Conservation (phyloP, 257 asterid species). For the Lithospermum erythrorhizon region DNA sequence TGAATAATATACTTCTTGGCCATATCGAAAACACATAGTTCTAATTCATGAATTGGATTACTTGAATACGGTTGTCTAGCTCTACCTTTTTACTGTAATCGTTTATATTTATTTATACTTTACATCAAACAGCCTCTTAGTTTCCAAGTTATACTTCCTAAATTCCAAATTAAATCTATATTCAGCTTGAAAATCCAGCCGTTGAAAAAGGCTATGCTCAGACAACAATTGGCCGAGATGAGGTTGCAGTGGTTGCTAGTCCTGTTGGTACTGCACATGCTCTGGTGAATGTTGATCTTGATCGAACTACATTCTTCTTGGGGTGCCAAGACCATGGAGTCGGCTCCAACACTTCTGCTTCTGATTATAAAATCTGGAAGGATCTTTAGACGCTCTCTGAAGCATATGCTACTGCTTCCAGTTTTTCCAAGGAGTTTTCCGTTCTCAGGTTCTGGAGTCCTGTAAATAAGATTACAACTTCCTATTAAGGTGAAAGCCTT, state of each 20-base stretch:
- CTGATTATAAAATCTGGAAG: constrained; percentile 75
- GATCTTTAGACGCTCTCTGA: constrained; percentile 29
- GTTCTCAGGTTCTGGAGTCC: too few species aligned
- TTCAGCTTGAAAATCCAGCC: constrained; percentile 67
- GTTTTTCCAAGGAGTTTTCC: not conserved
- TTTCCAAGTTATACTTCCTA: not conserved
- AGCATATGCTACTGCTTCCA: not conserved
- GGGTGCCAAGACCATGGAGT: constrained; percentile 75
- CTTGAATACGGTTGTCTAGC: too few species aligned
- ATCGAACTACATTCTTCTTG: constrained; percentile 41
- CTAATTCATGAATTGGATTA: too few species aligned
- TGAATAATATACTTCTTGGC: too few species aligned
- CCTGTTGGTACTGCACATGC: constrained; percentile 83
- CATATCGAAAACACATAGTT: too few species aligned
- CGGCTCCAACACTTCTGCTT: constrained; percentile 41
- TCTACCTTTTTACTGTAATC: too few species aligned
- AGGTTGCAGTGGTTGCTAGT: constrained; percentile 71
- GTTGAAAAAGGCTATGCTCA: constrained; percentile 49
- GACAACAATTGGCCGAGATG: constrained; percentile 56
- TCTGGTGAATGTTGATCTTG: constrained; percentile 50
- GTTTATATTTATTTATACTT: not conserved
- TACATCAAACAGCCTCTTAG: not conserved
- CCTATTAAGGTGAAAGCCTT: too few species aligned
- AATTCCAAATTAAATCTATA: not conserved
- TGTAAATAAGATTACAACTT: too few species aligned